A percentile compares a stretch with the other conserved stretches of the same genome.
Conservation (phyloP, 1,139 yeast species). For the Kodamaea suecica region DNA sequence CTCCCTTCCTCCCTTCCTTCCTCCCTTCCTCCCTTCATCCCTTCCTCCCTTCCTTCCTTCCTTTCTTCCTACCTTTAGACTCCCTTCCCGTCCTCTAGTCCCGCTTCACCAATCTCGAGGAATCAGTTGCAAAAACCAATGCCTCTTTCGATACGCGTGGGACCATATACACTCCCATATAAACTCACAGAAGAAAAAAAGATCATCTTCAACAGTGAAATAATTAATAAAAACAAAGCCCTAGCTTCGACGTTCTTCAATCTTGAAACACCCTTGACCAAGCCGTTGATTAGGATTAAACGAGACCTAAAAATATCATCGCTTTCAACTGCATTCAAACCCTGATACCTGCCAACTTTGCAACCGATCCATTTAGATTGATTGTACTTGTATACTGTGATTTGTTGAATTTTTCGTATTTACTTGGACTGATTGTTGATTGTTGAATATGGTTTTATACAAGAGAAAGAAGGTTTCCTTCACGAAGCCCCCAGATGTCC, state of each 20-base stretch:
- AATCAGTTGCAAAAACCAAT: conserved; percentile 3
- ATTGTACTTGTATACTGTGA: no score
- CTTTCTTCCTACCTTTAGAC: no score
- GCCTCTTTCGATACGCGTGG: not conserved
- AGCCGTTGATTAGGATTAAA: no score
- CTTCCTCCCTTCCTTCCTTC: no score
- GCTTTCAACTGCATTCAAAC: no score
- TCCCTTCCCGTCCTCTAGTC: not conserved
- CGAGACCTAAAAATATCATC: no score
- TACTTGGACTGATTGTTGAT: not conserved
- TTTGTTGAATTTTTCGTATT: no score
- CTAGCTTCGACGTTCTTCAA: no score
- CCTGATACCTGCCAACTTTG: no score
- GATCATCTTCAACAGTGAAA: not conserved
- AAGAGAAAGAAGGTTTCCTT: conserved; percentile 67
- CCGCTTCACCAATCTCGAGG: not conserved
- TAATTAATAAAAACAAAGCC: not conserved
- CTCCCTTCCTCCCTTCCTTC: no score
- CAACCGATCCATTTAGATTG: not conserved
- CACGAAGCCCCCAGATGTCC: conserved; percentile 54
- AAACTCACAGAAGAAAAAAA: conserved; percentile 3
- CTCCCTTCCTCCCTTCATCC: no score
- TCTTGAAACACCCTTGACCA: no score
- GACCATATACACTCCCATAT: conserved; percentile 5
- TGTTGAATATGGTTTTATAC: conserved; percentile 55